phyloP scores from a whole-genome alignment of 768 basidiomycete species.

The Auriculariales sp. region DNA sequence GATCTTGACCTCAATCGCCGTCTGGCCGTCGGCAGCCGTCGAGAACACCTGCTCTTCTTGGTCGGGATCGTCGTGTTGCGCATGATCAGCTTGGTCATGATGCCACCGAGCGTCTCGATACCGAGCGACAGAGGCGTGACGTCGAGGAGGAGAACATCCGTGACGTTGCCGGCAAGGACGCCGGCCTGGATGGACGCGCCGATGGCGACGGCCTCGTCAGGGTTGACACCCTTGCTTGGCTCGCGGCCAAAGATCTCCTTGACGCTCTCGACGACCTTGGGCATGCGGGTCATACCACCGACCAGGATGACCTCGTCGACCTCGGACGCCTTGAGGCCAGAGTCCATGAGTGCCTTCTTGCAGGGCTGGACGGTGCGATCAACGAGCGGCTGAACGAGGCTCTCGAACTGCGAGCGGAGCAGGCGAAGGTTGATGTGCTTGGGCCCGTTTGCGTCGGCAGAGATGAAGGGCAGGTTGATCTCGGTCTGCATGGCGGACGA shows the following conservation, averaged over 20 bases:
- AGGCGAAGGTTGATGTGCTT: constrained; percentile 95
- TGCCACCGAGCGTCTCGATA: constrained; percentile 96
- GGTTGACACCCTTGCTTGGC: constrained; percentile 97
- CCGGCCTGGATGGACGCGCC: constrained; percentile 98
- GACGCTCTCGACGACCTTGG: constrained; percentile 85
- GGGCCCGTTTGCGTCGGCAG: constrained; percentile 85
- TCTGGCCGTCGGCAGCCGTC: constrained; percentile 96
- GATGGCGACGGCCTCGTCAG: constrained; percentile 97
- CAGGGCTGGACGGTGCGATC: constrained; percentile 88
- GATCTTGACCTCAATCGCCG: constrained; percentile 99
- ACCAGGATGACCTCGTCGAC: constrained; percentile 96
- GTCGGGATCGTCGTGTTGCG: constrained; percentile 99
- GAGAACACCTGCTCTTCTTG: constrained; percentile 99
- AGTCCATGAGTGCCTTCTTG: constrained; percentile 92
- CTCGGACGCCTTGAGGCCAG: constrained; percentile 83
- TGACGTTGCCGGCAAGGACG: constrained; percentile 92
- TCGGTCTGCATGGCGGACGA: constrained; percentile 93
- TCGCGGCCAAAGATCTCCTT: constrained; percentile 90
- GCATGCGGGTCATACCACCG: constrained; percentile 98
- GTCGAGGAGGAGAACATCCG: constrained; percentile 86
- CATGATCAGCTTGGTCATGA: constrained; percentile 97
- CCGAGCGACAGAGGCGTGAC: constrained; percentile 93
- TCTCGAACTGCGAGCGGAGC: constrained; percentile 80
- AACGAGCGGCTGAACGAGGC: constrained; percentile 67
- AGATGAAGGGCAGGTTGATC: constrained; percentile 96